Conservation (phyloP, 2,329 filamentous ascomycete species). For the Colletotrichum graminicola region DNA sequence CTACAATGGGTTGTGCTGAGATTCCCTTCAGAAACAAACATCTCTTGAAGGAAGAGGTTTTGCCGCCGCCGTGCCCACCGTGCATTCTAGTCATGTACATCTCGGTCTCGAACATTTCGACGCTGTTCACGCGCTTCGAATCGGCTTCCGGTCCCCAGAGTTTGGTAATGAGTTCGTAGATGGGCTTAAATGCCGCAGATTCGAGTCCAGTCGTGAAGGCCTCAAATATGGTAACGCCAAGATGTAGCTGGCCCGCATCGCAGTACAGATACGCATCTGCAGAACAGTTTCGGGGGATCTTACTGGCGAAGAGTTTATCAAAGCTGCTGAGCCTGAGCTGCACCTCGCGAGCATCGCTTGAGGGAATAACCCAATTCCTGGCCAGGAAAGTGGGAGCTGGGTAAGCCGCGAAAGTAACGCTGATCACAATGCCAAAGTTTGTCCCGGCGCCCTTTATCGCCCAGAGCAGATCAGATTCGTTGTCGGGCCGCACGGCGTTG, state of each 20-base stretch:
- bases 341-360: constrained; percentile 50
- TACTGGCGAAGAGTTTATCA: constrained; percentile 53
- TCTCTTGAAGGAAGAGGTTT: constrained; percentile 74
- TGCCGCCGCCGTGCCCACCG: constrained; percentile 67
- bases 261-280: constrained; percentile 69
- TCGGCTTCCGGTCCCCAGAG: constrained; percentile 52
- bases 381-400: constrained; percentile 55
- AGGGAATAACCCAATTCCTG: constrained; percentile 56
- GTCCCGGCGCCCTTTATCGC: constrained; percentile 69
- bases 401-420: constrained; percentile 63
- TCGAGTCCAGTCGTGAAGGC: constrained; percentile 46
- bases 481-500: constrained; percentile 56
- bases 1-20: constrained; percentile 49
- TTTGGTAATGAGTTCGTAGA: constrained; percentile 25
- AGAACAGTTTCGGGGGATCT: constrained; percentile 58
- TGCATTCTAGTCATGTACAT: constrained; percentile 73
- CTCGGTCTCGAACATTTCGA: constrained; percentile 68
- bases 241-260: constrained; percentile 57
- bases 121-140: constrained; percentile 56
- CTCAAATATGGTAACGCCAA: constrained; percentile 66
- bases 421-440: constrained; percentile 70
- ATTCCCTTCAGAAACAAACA: constrained; percentile 70
- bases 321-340: constrained; percentile 54
- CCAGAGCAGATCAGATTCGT: constrained; percentile 68
- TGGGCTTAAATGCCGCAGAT: constrained; percentile 37